Percentiles rank a stretch among this genome's conserved stretches.
Conservation (phyloP, 441 rosid genomes). For the Geranium incanum region DNA sequence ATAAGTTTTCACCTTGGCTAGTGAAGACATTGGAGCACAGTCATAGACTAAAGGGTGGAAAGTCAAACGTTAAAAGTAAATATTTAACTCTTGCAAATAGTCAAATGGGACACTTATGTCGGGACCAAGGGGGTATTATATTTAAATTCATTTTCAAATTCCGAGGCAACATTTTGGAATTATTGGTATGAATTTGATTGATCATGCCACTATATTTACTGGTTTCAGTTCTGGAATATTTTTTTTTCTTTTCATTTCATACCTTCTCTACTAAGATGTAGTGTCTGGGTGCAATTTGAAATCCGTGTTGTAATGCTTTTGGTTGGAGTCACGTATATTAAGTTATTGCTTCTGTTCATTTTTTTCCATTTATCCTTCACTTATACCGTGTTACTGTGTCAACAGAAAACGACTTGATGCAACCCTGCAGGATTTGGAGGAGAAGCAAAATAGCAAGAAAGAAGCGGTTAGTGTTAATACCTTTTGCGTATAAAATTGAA, state of each 20-base stretch:
- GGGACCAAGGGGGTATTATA: background rate
- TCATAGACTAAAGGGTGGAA: background rate
- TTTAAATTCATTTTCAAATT: background rate
- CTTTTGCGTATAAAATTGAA: background rate
- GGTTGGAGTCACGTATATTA: background rate
- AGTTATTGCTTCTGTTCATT: background rate
- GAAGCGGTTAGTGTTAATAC: conserved; percentile 53
- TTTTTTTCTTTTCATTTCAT: background rate
- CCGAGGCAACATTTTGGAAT: background rate
- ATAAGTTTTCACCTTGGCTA: background rate
- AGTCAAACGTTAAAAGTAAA: background rate
- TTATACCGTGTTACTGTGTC: conserved; percentile 6
- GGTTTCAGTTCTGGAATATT: too few relatives aligned
- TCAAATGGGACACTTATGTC: background rate
- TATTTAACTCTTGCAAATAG: background rate
- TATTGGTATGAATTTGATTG: background rate
- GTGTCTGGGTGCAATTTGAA: background rate
- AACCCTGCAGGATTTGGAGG: conserved; percentile 77
- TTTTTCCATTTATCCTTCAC: background rate
- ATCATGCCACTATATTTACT: too few relatives aligned
- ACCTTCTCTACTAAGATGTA: background rate
- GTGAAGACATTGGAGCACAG: background rate
- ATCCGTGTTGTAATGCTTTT: background rate
- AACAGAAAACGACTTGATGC: conserved; percentile 82
- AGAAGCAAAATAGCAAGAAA: conserved; percentile 81